Conservation (phyloP, 2,329 filamentous ascomycete species). For the Aspergillus calidoustus region DNA sequence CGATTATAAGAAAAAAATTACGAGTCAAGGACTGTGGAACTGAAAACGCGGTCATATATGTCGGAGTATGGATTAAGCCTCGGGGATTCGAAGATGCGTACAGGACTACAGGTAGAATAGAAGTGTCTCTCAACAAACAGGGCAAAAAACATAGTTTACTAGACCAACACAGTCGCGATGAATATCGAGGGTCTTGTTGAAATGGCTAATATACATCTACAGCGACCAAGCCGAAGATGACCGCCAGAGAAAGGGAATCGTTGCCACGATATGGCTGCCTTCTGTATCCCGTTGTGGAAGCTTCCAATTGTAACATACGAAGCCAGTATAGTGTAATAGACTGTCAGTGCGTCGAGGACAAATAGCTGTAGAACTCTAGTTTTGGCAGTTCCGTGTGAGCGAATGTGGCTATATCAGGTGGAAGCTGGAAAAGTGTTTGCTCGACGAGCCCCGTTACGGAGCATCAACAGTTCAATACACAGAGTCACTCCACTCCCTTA, state of each 20-base stretch:
- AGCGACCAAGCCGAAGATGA: not conserved
- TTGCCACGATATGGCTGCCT: not conserved
- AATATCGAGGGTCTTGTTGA: too few species aligned
- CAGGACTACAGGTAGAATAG: too few species aligned
- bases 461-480: not conserved
- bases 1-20: too few species aligned
- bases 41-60: too few species aligned
- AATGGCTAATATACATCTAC: not conserved
- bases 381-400: not conserved
- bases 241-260: not conserved
- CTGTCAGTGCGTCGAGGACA: not conserved
- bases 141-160: too few species aligned
- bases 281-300: not conserved
- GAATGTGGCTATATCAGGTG: constrained; percentile 5
- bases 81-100: too few species aligned
- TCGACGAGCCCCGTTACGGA: not conserved
- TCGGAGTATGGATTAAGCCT: too few species aligned
- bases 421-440: not conserved
- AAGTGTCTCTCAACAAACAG: too few species aligned
- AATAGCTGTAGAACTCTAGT: not conserved
- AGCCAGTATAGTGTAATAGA: not conserved
- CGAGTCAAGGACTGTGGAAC: too few species aligned
- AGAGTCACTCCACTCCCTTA: not conserved
- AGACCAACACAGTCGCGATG: too few species aligned
- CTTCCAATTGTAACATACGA: not conserved